A percentile compares a stretch with the other conserved stretches of the same genome.
phyloP scores from a whole-genome alignment of 306 rosid species.

The Prunus mume region DNA sequence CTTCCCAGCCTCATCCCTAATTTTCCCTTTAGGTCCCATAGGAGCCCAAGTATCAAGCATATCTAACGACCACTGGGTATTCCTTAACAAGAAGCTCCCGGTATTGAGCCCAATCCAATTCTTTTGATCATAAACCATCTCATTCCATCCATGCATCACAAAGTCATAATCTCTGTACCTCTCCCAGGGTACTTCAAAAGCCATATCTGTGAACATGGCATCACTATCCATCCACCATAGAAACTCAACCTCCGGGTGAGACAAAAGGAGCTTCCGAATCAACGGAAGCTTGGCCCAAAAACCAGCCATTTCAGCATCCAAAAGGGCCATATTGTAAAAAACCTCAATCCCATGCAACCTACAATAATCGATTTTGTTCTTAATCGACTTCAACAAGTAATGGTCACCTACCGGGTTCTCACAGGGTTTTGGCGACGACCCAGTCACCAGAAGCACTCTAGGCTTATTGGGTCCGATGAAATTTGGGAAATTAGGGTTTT shows the following conservation, averaged over 20 bases:
- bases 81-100: slow-evolving; percentile 76
- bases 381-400: slow-evolving; percentile 69
- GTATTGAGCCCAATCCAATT: slow-evolving; percentile 94
- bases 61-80: slow-evolving; percentile 79
- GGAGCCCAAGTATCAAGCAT: slow-evolving; percentile 94
- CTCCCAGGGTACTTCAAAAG: slow-evolving; percentile 86
- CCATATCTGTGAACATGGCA: slow-evolving; percentile 93
- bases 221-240: slow-evolving; percentile 99
- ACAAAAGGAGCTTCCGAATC: slow-evolving; percentile 65
- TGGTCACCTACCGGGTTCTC: slow-evolving; percentile 93
- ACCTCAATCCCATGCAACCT: slow-evolving; percentile 81
- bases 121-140: slow-evolving; percentile 75
- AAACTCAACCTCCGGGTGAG: slow-evolving; percentile 82
- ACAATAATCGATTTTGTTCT: slow-evolving; percentile 92
- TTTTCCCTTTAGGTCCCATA: slow-evolving; percentile 87
- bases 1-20: slow-evolving; percentile 81
- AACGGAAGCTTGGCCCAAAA: slow-evolving; percentile 93
- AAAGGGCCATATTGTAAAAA: slow-evolving; percentile 74
- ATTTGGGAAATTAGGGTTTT: slow-evolving; percentile 62
- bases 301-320: slow-evolving; percentile 92
- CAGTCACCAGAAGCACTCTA: slow-evolving; percentile 79
- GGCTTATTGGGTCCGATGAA: slow-evolving; percentile 67
- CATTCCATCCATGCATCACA: slow-evolving; percentile 82
- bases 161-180: slow-evolving; percentile 60
- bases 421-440: slow-evolving; percentile 90